phyloP scores from a whole-genome alignment of 176 grass and related monocot species.

The Puccinellia tenuiflora region DNA sequence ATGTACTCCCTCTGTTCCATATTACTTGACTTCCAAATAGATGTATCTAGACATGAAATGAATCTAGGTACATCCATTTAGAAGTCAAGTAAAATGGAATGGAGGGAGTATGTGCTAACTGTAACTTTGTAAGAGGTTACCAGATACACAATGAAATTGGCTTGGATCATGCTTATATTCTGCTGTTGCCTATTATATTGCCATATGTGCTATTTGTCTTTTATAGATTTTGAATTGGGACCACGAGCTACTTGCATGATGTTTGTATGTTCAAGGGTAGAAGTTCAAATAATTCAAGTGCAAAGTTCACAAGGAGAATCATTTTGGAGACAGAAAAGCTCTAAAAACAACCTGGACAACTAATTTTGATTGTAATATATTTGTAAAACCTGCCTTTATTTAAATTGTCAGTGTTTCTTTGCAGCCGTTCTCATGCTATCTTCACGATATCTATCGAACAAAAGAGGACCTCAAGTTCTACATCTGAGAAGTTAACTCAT shows the following conservation, averaged over 20 bases:
- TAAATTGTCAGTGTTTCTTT: constrained; percentile 3
- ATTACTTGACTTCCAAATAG: too few species aligned
- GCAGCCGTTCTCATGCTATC: constrained; percentile 82
- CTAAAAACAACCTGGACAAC: not conserved
- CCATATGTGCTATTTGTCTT: not conserved
- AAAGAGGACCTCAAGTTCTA: constrained; percentile 49
- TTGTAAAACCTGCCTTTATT: not conserved
- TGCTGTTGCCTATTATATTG: not conserved
- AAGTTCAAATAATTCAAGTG: not conserved
- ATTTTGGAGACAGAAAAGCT: not conserved
- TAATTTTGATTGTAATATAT: not conserved
- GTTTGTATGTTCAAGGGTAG: not conserved
- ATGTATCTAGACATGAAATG: too few species aligned
- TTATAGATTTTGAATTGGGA: not conserved
- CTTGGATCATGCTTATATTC: not conserved
- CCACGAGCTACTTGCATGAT: not conserved
- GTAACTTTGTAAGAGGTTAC: not conserved
- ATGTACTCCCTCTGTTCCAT: too few species aligned
- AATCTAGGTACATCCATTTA: too few species aligned
- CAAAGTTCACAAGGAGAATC: not conserved
- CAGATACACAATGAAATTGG: not conserved
- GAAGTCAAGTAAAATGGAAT: too few species aligned
- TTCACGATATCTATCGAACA: constrained; percentile 71
- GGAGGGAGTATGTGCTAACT: not conserved
- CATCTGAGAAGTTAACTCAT: constrained; percentile 28